Conservation (phyloP, 192 early-diverging fungal genomes). For the Coemansia interrupta region DNA sequence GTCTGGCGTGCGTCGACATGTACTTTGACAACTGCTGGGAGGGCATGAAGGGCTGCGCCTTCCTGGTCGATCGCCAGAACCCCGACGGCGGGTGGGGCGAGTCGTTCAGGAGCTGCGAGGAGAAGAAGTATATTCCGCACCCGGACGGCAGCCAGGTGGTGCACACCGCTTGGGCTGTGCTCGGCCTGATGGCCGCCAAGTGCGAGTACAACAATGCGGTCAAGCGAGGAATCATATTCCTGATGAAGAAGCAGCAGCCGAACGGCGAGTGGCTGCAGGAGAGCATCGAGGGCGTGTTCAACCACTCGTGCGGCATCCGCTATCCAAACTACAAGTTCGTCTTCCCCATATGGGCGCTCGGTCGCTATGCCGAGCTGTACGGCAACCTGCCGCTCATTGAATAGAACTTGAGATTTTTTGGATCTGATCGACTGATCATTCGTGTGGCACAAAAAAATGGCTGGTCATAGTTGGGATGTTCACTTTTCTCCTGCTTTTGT, state of each 20-base stretch:
- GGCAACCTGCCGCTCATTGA: slow-evolving; percentile 56
- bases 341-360: slow-evolving; percentile 91
- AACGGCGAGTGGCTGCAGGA: slow-evolving; percentile 98
- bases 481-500: too few species aligned
- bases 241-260: slow-evolving; percentile 81
- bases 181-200: slow-evolving; percentile 86
- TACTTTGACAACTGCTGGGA: slow-evolving; percentile 73
- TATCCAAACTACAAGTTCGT: slow-evolving; percentile 95
- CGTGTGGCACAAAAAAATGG: too few species aligned
- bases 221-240: slow-evolving; percentile 59
- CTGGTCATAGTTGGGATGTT: too few species aligned
- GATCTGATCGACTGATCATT: background rate
- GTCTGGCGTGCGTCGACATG: slow-evolving; percentile 77
- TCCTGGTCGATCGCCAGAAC: slow-evolving; percentile 82
- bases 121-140: slow-evolving; percentile 41
- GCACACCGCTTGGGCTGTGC: slow-evolving; percentile 82
- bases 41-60: slow-evolving; percentile 80
- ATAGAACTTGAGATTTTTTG: background rate
- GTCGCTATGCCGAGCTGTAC: slow-evolving; percentile 72
- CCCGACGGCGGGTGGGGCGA: slow-evolving; percentile 98
- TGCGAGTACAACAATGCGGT: slow-evolving; percentile 73
- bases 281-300: slow-evolving; percentile 97
- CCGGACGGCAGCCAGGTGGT: slow-evolving; percentile 81
- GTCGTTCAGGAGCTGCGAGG: slow-evolving; percentile 67
- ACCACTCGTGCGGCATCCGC: slow-evolving; percentile 78